Conservation (phyloP, 2,329 filamentous ascomycete genomes). For the Ophiocordyceps camponoti-floridani region DNA sequence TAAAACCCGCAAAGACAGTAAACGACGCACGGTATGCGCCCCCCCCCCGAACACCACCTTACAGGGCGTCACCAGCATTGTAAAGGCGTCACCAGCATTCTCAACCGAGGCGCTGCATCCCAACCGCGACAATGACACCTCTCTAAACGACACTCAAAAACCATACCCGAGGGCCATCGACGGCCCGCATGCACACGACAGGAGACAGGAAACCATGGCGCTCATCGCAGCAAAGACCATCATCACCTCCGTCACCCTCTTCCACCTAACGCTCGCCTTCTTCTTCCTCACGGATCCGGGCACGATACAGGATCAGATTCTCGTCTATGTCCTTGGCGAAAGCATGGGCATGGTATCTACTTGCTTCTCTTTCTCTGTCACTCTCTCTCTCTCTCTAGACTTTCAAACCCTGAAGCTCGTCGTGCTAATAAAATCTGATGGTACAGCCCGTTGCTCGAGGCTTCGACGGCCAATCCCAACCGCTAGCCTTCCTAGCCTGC, state of each 20-base stretch:
- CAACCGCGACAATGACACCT: no score
- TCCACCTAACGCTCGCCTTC: conserved; percentile 69
- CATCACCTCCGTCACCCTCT: conserved; percentile 64
- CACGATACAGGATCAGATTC: conserved; percentile 56
- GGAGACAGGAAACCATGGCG: conserved; percentile 55
- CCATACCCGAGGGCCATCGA: not conserved
- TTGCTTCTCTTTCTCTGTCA: not conserved
- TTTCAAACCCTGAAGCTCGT: not conserved
- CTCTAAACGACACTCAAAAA: no score
- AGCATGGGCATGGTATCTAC: conserved; percentile 58
- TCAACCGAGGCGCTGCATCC: no score
- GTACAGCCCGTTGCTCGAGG: conserved; percentile 43
- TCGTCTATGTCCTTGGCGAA: conserved; percentile 70
- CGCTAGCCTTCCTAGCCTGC: conserved; percentile 55
- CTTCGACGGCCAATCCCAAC: conserved; percentile 51
- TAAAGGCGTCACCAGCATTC: no score
- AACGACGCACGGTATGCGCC: no score
- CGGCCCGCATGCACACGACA: not conserved
- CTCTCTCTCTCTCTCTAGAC: not conserved
- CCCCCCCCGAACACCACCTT: no score
- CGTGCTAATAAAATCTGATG: no score
- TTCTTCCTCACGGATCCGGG: conserved; percentile 64
- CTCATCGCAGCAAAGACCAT: conserved; percentile 66
- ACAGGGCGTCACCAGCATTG: no score
- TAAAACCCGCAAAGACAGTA: no score